phyloP scores from a whole-genome alignment of 2,329 filamentous ascomycete genomes.

The Calycina marina region DNA sequence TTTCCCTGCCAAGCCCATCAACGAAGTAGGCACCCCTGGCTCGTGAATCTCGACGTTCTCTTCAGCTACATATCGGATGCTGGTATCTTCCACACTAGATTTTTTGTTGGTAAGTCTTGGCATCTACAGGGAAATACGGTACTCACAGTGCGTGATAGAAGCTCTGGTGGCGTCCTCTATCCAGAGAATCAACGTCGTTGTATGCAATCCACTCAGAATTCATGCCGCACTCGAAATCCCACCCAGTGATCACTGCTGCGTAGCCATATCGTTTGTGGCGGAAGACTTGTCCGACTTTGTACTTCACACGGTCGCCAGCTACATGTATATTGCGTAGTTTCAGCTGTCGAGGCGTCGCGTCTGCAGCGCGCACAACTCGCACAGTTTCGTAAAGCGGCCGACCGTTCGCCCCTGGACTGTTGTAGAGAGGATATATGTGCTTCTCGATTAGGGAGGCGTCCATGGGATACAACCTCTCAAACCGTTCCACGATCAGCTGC shows the following conservation, averaged over 20 bases:
- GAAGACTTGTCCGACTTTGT: constrained; percentile 71
- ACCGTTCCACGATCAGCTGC: constrained; percentile 22
- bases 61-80: constrained; percentile 61
- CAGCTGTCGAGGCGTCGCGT: constrained; percentile 37
- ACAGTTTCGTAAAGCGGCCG: constrained; percentile 34
- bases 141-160: constrained; percentile 85
- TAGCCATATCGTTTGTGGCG: constrained; percentile 69
- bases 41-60: constrained; percentile 60
- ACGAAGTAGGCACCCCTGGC: constrained; percentile 35
- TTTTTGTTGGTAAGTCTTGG: constrained; percentile 17
- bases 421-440: constrained; percentile 23
- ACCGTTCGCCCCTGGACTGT: constrained; percentile 18
- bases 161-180: constrained; percentile 47
- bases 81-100: constrained; percentile 48
- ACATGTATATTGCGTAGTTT: constrained; percentile 17
- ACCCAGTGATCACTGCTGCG: constrained; percentile 74
- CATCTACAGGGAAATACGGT: constrained; percentile 2
- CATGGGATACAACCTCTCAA: constrained; percentile 25
- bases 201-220: constrained; percentile 43
- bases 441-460: constrained; percentile 25
- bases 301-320: constrained; percentile 35
- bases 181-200: constrained; percentile 46
- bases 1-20: constrained; percentile 61
- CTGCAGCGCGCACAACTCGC: constrained; percentile 38
- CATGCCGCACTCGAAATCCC: constrained; percentile 46